phyloP scores from a whole-genome alignment of 208 protist species.

The Porcisia hertigi region DNA sequence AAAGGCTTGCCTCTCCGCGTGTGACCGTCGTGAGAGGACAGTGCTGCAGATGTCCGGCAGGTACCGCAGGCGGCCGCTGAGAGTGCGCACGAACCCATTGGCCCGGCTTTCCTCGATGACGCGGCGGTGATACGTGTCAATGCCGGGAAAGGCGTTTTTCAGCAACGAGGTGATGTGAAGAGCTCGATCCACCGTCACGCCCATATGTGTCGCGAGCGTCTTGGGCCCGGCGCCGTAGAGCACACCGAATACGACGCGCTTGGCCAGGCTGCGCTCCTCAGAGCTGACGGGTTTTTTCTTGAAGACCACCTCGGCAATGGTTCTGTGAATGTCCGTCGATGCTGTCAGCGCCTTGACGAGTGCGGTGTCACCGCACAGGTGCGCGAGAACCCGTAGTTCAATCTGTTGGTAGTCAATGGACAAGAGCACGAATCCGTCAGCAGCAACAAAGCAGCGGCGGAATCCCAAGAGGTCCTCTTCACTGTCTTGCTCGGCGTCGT shows the following conservation, averaged over 20 bases:
- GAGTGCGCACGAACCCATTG: conserved; percentile 80
- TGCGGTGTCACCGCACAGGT: conserved; percentile 72
- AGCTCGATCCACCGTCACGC: conserved; percentile 63
- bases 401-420: conserved; percentile 93
- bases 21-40: conserved; percentile 58
- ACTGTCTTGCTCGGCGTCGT: conserved; percentile 10
- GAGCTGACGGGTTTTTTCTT: conserved; percentile 59
- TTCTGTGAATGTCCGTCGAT: conserved; percentile 75
- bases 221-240: conserved; percentile 85
- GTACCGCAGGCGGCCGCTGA: conserved; percentile 72
- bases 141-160: conserved; percentile 58
- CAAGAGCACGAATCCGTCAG: conserved; percentile 54
- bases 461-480: conserved; percentile 55
- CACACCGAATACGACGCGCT: conserved; percentile 87
- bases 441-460: conserved; percentile 79
- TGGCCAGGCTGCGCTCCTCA: conserved; percentile 78
- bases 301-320: conserved; percentile 80
- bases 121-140: conserved; percentile 62
- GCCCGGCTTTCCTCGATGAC: conserved; percentile 67
- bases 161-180: conserved; percentile 58
- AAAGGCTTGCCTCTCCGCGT: conserved; percentile 90
- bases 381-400: conserved; percentile 89
- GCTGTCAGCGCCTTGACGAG: conserved; percentile 67
- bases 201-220: conserved; percentile 73
- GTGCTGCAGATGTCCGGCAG: conserved; percentile 73